Conservation (phyloP, 83 land plant genomes). For the Picea abies region DNA sequence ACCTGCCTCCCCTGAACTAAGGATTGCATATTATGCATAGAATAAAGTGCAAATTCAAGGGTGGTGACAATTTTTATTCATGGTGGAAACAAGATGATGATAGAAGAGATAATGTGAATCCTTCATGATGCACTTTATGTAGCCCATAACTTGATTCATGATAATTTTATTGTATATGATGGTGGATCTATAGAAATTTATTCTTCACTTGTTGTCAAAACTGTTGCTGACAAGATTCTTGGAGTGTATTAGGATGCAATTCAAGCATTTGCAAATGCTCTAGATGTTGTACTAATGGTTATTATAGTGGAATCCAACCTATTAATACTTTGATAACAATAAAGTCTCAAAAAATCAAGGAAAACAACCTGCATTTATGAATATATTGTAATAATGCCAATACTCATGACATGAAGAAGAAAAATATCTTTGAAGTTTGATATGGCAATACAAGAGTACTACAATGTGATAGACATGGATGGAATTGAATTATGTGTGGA, state of each 20-base stretch:
- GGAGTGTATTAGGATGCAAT: slow-evolving; percentile 84
- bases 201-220: slow-evolving; percentile 89
- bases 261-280: no score
- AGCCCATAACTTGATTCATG: slow-evolving; percentile 92
- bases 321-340: no score
- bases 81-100: slow-evolving; percentile 99
- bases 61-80: slow-evolving; percentile 97
- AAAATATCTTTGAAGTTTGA: slow-evolving; percentile 25
- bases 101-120: slow-evolving; percentile 96
- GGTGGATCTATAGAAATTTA: slow-evolving; percentile 97
- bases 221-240: slow-evolving; percentile 92
- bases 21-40: slow-evolving; percentile 97
- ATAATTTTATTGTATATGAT: slow-evolving; percentile 96
- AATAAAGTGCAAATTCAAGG: slow-evolving; percentile 94
- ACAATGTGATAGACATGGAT: slow-evolving; percentile 78
- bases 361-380: no score
- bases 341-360: no score
- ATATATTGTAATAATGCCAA: no score
- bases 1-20: slow-evolving; percentile 37
- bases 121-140: slow-evolving; percentile 98
- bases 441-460: slow-evolving; percentile 55
- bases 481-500: slow-evolving; percentile 79
- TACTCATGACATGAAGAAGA: no score
- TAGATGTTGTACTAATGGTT: no score
- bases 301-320: no score